Base-by-base conservation (phyloP, 2,329 filamentous ascomycete genomes). In the Nothopassalora personata region DNA sequence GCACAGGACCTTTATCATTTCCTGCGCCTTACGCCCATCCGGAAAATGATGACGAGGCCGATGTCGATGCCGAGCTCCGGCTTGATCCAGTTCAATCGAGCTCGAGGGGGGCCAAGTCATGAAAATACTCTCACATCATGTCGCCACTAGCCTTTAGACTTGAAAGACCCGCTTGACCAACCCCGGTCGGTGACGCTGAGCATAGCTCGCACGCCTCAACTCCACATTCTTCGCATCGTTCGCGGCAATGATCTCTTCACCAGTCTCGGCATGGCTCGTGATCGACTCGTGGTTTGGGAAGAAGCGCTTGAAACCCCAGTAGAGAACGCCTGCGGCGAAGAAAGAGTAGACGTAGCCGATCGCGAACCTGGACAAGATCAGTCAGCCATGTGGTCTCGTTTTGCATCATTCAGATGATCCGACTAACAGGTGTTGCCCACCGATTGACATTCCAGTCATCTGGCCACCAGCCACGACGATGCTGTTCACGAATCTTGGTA, bases 211-310 rank as follows among this genome's bases (percentile, higher is more conserved):
- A 39, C 60, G 55, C 7, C 66, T 60, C 58, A 58, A 50, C 36
- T 60, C 61, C 19, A 67, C 54, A 54, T 70, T 68, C 60, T 70
- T 71, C 39, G 66, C 69, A 59, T 74, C 72, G 15, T 72, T 62
- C 7, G 70, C 71, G 0, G 68, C 72, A 54, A 74, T 70, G 54
- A 74, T 86, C 52, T 84, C 83, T 70, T 87, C 85, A 51, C 86
- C 85, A n/a, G 79, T 80, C 33, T 77, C 77, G 11, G 95, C 84
- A 1, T 89, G 86, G 72, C 95, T 90, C 72, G 96, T 80, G 86
- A 91, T 91, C 55, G 94, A 86, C 78, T 94, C 94, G 74, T 85
- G 89, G 8, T 89, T 85, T n/a, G 72, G 71, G 55, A 68, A 67
- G 54, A 68, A 72, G 7, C 64, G 62, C 56, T 71, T 74, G 60